A percentile compares a stretch with the other conserved stretches of the same genome.
Conservation (phyloP, 495 filamentous ascomycete species). For the Penicillium pulvis region DNA sequence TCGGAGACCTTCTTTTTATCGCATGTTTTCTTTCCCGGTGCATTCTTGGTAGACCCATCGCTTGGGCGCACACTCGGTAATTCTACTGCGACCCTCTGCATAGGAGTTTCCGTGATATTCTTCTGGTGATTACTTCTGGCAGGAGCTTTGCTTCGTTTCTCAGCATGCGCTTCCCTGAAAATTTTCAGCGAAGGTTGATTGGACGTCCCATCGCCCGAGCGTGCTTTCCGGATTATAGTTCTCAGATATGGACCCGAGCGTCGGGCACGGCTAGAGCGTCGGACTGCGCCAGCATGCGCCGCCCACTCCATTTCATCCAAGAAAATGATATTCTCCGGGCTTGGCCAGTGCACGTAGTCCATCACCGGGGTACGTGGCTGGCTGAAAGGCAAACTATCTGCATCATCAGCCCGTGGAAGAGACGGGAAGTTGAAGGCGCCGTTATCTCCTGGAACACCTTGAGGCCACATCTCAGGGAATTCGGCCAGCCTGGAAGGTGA, state of each 20-base stretch:
- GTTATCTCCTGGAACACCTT: conserved; percentile 1
- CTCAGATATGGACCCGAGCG: background rate
- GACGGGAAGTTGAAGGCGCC: conserved; percentile 7
- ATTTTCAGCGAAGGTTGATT: too few species aligned
- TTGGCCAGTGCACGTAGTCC: background rate
- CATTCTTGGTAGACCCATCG: background rate
- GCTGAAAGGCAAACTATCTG: background rate
- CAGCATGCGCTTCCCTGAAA: too few species aligned
- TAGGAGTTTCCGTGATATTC: background rate
- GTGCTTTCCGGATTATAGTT: background rate
- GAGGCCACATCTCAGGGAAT: conserved; percentile 6
- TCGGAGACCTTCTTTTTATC: background rate
- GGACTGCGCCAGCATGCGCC: background rate
- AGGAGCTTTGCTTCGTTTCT: background rate
- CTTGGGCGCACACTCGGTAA: background rate
- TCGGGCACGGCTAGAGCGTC: background rate
- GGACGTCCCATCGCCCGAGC: too few species aligned
- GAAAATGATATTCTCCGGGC: background rate
- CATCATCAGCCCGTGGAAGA: background rate
- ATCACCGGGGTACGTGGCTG: background rate
- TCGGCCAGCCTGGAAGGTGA: background rate
- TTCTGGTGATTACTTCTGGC: too few species aligned
- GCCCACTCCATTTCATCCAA: background rate
- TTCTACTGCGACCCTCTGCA: background rate
- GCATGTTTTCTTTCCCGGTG: background rate